Conservation (phyloP, 1,284 basidiomycete genomes). For the Exsudoporus floridanus region DNA sequence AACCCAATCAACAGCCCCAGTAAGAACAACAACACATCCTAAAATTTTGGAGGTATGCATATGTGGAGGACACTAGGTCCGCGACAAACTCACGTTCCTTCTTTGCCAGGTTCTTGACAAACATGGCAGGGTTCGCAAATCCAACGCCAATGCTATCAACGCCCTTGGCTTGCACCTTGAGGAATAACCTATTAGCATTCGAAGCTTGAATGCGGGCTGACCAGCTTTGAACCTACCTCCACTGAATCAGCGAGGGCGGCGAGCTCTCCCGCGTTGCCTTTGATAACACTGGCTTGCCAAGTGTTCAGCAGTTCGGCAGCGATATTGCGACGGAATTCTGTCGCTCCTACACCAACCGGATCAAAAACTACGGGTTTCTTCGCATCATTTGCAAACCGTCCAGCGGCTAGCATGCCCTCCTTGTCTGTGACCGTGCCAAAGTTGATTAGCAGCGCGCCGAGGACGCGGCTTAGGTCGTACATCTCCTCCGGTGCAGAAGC, state of each 20-base stretch:
- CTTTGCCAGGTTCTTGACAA: conserved; percentile 72
- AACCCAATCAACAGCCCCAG: conserved; percentile 83
- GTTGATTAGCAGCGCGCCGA: conserved; percentile 80
- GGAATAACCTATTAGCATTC: not conserved
- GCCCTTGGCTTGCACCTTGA: conserved; percentile 71
- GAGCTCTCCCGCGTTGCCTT: conserved; percentile 94
- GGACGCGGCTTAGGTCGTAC: conserved; percentile 70
- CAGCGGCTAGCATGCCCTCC: conserved; percentile 82
- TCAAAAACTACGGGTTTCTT: conserved; percentile 88
- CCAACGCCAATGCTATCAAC: conserved; percentile 83
- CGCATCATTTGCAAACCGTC: conserved; percentile 65
- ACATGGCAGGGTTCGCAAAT: conserved; percentile 71
- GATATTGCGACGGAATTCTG: conserved; percentile 63
- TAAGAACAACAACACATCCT: conserved; percentile 84
- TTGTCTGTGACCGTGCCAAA: conserved; percentile 80
- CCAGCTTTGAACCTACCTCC: conserved; percentile 51
- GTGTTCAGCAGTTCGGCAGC: conserved; percentile 73
- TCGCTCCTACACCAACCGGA: conserved; percentile 92
- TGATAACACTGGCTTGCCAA: conserved; percentile 91
- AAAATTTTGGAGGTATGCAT: conserved; percentile 1
- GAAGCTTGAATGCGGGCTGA: not conserved
- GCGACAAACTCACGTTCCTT: conserved; percentile 62
- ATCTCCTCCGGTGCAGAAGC: conserved; percentile 83
- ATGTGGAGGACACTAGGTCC: not conserved
- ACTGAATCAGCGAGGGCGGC: conserved; percentile 70